phyloP scores from a whole-genome alignment of 2,329 filamentous ascomycete species.

The Nemania sp. region DNA sequence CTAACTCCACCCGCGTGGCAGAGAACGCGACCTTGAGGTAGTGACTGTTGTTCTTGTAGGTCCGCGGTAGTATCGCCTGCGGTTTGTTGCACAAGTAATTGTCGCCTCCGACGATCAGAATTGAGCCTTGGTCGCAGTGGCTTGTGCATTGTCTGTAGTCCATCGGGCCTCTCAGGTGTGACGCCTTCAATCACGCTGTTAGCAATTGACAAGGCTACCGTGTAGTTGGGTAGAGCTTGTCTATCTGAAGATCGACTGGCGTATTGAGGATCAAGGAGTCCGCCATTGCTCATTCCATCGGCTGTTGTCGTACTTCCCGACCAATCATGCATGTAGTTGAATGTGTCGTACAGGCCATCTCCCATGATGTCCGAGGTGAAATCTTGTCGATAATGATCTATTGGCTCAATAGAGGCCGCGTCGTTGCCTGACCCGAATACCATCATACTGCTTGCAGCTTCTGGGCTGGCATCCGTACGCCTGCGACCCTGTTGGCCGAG shows the following conservation, averaged over 20 bases:
- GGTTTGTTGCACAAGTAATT: neutral
- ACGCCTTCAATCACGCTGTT: neutral
- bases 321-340: constrained; percentile 1
- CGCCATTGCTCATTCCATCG: neutral
- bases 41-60: neutral
- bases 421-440: neutral
- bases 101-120: neutral
- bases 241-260: neutral
- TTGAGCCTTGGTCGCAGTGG: neutral
- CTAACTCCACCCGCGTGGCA: neutral
- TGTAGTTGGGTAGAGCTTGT: neutral
- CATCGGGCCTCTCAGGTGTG: constrained; percentile 20
- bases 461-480: neutral
- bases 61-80: neutral
- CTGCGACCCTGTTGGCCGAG: neutral
- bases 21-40: neutral
- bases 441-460: neutral
- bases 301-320: neutral
- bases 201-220: neutral
- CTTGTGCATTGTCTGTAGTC: constrained; percentile 10
- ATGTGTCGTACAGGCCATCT: neutral
- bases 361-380: neutral
- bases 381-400: neutral
- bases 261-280: neutral
- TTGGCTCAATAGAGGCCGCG: neutral